These are phyloP conservation scores for Colletotrichum gloeosporioides DNA, from an alignment of 2,329 filamentous ascomycete species.

Conservation along the genomic window DNA sequence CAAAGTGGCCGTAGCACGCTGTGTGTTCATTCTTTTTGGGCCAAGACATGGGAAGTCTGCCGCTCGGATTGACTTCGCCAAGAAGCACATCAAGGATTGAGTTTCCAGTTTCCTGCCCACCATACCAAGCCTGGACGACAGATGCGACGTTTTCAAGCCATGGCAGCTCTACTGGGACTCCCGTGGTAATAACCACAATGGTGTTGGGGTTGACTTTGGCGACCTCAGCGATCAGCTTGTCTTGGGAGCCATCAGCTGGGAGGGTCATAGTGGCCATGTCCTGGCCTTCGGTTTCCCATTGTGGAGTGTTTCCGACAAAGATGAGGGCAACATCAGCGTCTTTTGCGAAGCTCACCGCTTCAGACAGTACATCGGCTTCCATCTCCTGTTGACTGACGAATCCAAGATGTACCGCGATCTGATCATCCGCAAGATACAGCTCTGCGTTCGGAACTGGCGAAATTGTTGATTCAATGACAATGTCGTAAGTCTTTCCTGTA, in stretches of 20 bases:
- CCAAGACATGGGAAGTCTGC: conserved; percentile 40
- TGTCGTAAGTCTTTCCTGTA: conserved; percentile 47
- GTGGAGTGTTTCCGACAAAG: conserved; percentile 46
- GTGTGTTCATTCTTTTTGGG: conserved; percentile 51
- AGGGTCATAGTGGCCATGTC: conserved; percentile 73
- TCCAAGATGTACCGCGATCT: not conserved
- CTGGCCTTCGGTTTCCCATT: conserved; percentile 70
- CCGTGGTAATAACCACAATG: conserved; percentile 66
- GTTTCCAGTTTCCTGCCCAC: conserved; percentile 72
- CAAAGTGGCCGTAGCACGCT: not conserved
- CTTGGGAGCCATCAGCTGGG: conserved; percentile 61
- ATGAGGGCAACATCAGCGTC: conserved; percentile 69
- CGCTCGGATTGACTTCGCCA: conserved; percentile 61
- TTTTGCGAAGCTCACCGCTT: conserved; percentile 65
- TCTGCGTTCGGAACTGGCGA: not conserved
- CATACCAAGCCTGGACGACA: conserved; percentile 80
- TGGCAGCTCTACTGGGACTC: conserved; percentile 63
- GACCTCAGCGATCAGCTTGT: conserved; percentile 62
- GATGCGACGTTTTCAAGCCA: conserved; percentile 60
- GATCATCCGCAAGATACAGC: not conserved
- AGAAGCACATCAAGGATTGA: conserved; percentile 70
- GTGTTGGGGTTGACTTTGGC: conserved; percentile 63
- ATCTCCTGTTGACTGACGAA: not conserved
- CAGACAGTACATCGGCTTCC: conserved; percentile 25
- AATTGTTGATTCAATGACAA: conserved; percentile 58